Conservation (phyloP, 371 early-diverging fungal species). For the Globomyces sp. region DNA sequence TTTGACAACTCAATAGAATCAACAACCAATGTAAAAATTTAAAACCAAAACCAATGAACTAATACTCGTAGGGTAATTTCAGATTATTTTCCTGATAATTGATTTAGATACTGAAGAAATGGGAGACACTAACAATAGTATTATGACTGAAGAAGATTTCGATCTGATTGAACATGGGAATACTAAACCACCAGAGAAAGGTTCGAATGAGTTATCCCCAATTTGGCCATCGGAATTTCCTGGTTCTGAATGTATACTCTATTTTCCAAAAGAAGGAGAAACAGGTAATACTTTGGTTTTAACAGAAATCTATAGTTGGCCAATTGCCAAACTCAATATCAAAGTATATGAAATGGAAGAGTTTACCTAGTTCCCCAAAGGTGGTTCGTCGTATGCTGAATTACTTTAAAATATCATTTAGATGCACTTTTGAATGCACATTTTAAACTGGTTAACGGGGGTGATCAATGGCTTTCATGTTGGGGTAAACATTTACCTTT, state of each 20-base stretch:
- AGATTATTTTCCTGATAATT: too few species aligned
- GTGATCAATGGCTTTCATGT: conserved; percentile 37
- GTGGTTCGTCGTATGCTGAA: conserved; percentile 36
- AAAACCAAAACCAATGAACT: too few species aligned
- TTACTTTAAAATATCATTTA: neutral
- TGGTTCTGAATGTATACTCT: conserved; percentile 21
- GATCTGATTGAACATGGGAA: too few species aligned
- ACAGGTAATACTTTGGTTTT: conserved; percentile 20
- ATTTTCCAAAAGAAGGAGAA: conserved; percentile 35
- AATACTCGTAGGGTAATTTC: too few species aligned
- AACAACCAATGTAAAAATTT: too few species aligned
- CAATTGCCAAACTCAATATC: neutral
- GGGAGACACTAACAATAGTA: too few species aligned
- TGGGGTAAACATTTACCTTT: conserved; percentile 45
- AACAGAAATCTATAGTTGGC: neutral
- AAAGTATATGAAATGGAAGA: conserved; percentile 36
- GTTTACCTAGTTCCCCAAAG: conserved; percentile 36
- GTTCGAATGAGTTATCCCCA: too few species aligned
- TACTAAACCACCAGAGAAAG: too few species aligned
- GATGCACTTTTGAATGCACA: conserved; percentile 32
- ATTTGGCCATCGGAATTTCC: too few species aligned
- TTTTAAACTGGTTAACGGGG: conserved; percentile 36
- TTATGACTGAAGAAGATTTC: too few species aligned
- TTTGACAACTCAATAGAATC: too few species aligned
- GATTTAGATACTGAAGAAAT: too few species aligned